Base-by-base conservation (phyloP, 1,139 yeast genomes). In the Protomyces lactucae-debilis region DNA sequence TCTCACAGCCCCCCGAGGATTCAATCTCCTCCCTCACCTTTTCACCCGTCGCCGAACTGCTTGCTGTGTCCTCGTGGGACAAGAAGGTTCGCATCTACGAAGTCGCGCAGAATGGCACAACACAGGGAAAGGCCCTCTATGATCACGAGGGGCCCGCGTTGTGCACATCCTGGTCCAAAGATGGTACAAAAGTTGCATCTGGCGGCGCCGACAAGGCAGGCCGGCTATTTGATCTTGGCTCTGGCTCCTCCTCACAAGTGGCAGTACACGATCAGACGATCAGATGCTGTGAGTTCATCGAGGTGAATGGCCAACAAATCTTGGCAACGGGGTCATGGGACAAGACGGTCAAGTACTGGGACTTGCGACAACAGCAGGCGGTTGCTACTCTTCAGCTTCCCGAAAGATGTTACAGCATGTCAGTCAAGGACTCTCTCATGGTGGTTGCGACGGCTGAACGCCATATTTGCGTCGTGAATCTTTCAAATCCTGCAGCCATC, bases 311-410 rank as follows among this genome's bases (percentile, higher is more conserved):
- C 4, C 73, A 73, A 21, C 96, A 87, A 54, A 89, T 89, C 67
- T 85, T 93, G 35, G 98, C 92, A 1, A 85, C 93, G 55, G 97
- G 96, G 14, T 89, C 97, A 5, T 93, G 98, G 98, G 99, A 95
- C 76, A 91, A 91, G 76, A 91, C 98, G 0, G 77, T 95, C 69
- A 85, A 84, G 73, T 95, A 93, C 76, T 91, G 97, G 97, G 98
- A 93, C 75, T 80, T 88, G 77, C 85, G 98, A 73, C 85, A 86
- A 69, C 95, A 88, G 53, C 87, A 84, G 70, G 95, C 99, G 9
- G 83, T 92, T 36, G 83, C 92, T 25, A 88, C 96, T 3, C 77
- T 95, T 28, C 83, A 83, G 71, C 79, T 93, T 74, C 97, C 98
- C 0, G 99, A 93, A 69, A 80, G 97, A 67, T 96, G 90, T 1